Base-by-base conservation (phyloP, 306 rosid species). In the Calophaca sinica region DNA sequence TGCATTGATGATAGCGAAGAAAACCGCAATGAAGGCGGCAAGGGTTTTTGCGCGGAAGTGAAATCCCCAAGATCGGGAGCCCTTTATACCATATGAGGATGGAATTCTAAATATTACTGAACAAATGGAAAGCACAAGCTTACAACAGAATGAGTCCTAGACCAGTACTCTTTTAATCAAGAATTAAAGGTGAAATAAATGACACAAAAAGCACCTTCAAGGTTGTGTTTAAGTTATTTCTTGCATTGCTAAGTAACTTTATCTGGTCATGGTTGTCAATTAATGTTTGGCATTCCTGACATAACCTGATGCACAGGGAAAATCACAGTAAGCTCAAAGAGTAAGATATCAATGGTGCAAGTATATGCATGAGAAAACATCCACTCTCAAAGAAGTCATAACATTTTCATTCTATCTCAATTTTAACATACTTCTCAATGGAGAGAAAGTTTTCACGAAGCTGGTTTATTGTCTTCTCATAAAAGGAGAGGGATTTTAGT, bases 181-280 rank as follows among this genome's bases (percentile, higher is more conserved):
- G 32, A 68, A 49, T 5, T 35, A 76, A 10, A 59, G 60, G 41
- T 4, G 60, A 49, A 46, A 50, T 36, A 26, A 46, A 79, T 69
- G 76, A 63, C 28, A 14, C 44, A 79, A 69, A 62, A 76, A 82
- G 59, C 44, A 94, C 99, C 97, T 92, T 94, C 86, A 94, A 79
- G 70, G 99, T 94, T 50, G 96, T 94, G 79, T 92, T 89, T 68
- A 94, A 78, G 86, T 94, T 94, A 82, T 94, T 94, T 86, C 97
- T 92, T 50, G 96, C 93, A 86, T 94, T 94, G 89, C 97, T 94
- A 75, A 94, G 97, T 79, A 92, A 85, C 92, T 94, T 94, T 89
- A 94, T 94, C 88, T 94, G 94, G 81, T 94, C 99, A 77, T 94
- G 99, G 78, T 94, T 94, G 20, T 94, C 99, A 50, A 94, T 94